Base-by-base conservation (phyloP, 2,329 filamentous ascomycete genomes). In the Epichloe brachyelytri region DNA sequence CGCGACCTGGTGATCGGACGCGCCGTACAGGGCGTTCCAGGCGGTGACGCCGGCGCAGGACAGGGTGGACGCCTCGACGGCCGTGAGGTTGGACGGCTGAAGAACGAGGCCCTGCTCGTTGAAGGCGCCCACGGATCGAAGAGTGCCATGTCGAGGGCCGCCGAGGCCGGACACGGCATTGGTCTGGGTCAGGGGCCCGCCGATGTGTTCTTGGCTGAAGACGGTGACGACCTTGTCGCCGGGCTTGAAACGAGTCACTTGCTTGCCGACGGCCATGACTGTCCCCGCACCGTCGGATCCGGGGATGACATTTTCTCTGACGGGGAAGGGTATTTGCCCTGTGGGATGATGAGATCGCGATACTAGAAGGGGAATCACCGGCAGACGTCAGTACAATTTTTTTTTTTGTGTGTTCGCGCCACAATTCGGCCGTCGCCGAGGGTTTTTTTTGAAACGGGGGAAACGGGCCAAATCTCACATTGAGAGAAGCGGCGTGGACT, bases 41-140 rank as follows among this genome's bases (percentile, higher is more conserved):
- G 76, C 77, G 2, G 82, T 85, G 45, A 85, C 59, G 2, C 68
- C 80, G 2, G 82, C 80, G 58, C 82, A 84, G 1, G 74, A 62
- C 1, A 85, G 68, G 0, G 80, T 80, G 20, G 75, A 71, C 1
- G 75, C 73, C 62, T 85, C 79, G 37, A 71, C 52, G 48, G 71
- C 65, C 55, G 62, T 72, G 33, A 85, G 70, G 57, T 76, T 76
- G 20, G 61, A 62, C 1, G 87, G 86, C 51, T 77, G 71, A 45
- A 68, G 69, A 15, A 88, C 83, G 4, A 91, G 71, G 2, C 85
- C 85, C 20, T 65, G 76, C 68, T 88, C 82, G 53, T 78, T 73
- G 62, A 86, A 88, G 11, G 79, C 76, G 53, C 71, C 85, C 56
- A 85, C 81, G 57, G 84, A 72, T 43, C 84, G 77, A 26, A 91